Percentiles rank a stretch among this genome's conserved stretches.
These are phyloP conservation scores for Peronosclerospora sorghi DNA, from an alignment of 352 stramenopile species.

Conservation along the genomic window DNA sequence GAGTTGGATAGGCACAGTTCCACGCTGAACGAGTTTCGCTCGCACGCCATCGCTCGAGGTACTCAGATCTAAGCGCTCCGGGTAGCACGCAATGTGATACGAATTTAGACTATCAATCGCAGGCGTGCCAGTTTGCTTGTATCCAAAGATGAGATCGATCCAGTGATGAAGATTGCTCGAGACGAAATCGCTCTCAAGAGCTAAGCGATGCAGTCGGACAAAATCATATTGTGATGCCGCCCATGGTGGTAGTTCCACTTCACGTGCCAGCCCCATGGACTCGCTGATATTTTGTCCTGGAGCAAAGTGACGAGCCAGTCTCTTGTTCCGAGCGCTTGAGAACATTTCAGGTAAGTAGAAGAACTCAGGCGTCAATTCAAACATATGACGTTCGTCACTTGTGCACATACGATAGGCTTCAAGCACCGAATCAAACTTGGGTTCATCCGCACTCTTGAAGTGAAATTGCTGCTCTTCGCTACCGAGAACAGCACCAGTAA, in stretches of 20 bases:
- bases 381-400: slow-evolving; percentile 43
- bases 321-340: slow-evolving; percentile 54
- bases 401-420: slow-evolving; percentile 50
- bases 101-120: slow-evolving; percentile 88
- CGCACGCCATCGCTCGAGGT: slow-evolving; percentile 46
- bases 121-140: slow-evolving; percentile 87
- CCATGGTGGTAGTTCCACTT: slow-evolving; percentile 94
- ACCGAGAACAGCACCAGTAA: slow-evolving; percentile 38
- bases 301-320: slow-evolving; percentile 24
- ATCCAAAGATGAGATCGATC: slow-evolving; percentile 99
- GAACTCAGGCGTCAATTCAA: slow-evolving; percentile 73
- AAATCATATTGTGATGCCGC: slow-evolving; percentile 93
- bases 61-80: slow-evolving; percentile 59
- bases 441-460: slow-evolving; percentile 23
- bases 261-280: slow-evolving; percentile 39
- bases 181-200: slow-evolving; percentile 97
- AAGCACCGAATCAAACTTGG: slow-evolving; percentile 48
- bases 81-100: slow-evolving; percentile 84
- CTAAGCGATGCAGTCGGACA: slow-evolving; percentile 90
- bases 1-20: slow-evolving; percentile 61
- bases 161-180: slow-evolving; percentile 95
- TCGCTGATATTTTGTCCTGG: slow-evolving; percentile 30
- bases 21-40: slow-evolving; percentile 57
- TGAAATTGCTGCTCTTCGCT: slow-evolving; percentile 26
- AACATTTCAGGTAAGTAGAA: slow-evolving; percentile 73